phyloP scores from a whole-genome alignment of 2,329 filamentous ascomycete species.

The Alternaria alternata region DNA sequence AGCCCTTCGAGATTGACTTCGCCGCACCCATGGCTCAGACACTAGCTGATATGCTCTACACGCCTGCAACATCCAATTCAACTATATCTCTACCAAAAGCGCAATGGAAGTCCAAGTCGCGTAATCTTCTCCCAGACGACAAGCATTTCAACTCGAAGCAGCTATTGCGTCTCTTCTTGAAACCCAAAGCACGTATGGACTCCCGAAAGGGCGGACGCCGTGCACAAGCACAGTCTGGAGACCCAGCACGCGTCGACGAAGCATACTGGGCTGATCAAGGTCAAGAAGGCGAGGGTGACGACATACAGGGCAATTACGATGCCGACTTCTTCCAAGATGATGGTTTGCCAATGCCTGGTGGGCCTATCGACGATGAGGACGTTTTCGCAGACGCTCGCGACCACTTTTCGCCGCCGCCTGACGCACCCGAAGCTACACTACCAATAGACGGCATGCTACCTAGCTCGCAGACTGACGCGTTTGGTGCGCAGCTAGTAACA shows the following conservation, averaged over 20 bases:
- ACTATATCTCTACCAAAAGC: conserved; percentile 88
- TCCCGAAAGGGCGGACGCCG: conserved; percentile 62
- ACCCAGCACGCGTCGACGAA: conserved; percentile 82
- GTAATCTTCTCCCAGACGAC: conserved; percentile 93
- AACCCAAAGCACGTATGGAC: conserved; percentile 87
- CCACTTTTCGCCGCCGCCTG: conserved; percentile 74
- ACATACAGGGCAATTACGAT: conserved; percentile 81
- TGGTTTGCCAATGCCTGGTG: conserved; percentile 72
- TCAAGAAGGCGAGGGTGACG: conserved; percentile 60
- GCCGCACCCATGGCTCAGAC: conserved; percentile 73
- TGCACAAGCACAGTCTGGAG: conserved; percentile 45
- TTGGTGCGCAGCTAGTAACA: conserved; percentile 69
- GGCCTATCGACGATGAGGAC: conserved; percentile 70
- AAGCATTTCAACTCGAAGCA: conserved; percentile 98
- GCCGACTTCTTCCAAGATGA: conserved; percentile 98
- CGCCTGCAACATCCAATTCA: conserved; percentile 79
- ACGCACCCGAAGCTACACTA: conserved; percentile 45
- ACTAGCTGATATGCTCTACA: conserved; percentile 80
- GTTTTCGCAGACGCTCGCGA: conserved; percentile 82
- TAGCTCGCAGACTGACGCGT: conserved; percentile 61
- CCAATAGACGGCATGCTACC: conserved; percentile 60
- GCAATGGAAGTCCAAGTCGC: conserved; percentile 92
- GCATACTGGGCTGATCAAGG: conserved; percentile 83
- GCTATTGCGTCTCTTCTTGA: conserved; percentile 87
- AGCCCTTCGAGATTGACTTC: conserved; percentile 95